Percentiles rank a stretch among this genome's conserved stretches.
These are phyloP conservation scores for Mrakia frigida DNA, from an alignment of 768 basidiomycete genomes.

Conservation along the genomic window DNA sequence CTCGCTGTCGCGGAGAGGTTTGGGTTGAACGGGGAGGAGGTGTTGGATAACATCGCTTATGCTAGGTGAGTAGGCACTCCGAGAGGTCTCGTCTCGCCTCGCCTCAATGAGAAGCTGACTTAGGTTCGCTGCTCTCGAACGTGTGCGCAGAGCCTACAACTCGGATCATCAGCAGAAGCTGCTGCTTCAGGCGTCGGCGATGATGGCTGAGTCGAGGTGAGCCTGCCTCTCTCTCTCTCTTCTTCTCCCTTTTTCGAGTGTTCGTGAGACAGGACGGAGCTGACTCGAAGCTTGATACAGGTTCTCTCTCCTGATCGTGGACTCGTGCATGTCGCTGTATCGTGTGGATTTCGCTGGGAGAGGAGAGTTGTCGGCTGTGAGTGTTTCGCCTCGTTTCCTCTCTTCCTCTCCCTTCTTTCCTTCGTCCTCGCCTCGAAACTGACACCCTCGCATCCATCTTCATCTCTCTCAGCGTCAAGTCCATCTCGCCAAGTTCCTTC, in stretches of 20 bases:
- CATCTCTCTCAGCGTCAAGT: conserved; percentile 58
- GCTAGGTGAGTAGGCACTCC: conserved; percentile 47
- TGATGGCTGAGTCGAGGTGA: conserved; percentile 97
- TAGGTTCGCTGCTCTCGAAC: not conserved
- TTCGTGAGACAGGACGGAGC: not conserved
- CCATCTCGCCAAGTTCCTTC: conserved; percentile 90
- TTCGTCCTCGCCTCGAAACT: not conserved
- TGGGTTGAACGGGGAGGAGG: conserved; percentile 96
- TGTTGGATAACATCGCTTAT: conserved; percentile 96
- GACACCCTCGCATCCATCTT: not conserved
- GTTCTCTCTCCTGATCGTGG: conserved; percentile 92
- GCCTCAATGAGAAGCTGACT: too few species aligned
- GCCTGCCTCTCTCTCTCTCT: not conserved
- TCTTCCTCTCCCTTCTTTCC: not conserved
- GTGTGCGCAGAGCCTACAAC: conserved; percentile 73
- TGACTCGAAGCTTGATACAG: conserved; percentile 47
- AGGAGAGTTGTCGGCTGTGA: conserved; percentile 76
- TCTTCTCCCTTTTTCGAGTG: not conserved
- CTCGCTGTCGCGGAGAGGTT: conserved; percentile 91
- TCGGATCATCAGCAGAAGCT: conserved; percentile 93
- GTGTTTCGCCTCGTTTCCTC: not conserved
- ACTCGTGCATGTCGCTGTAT: conserved; percentile 92
- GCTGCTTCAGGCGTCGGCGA: conserved; percentile 85
- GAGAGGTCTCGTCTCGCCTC: too few species aligned
- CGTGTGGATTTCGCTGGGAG: conserved; percentile 93